These are phyloP conservation scores for Mucor plumbeus DNA, from an alignment of 371 early-diverging fungal species.

Conservation along the genomic window DNA sequence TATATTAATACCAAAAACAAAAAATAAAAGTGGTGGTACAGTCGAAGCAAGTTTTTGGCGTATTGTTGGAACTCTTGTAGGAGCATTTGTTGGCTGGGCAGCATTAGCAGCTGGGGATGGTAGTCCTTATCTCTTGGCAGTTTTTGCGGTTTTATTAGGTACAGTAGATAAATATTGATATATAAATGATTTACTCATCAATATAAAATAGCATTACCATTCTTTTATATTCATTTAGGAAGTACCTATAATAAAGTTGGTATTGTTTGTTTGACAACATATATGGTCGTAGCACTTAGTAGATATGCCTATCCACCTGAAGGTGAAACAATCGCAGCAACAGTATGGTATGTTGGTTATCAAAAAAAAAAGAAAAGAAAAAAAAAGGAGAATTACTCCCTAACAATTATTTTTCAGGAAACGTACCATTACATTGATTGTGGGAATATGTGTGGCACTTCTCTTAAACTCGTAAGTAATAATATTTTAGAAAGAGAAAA, in stretches of 20 bases:
- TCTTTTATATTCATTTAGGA: conserved; percentile 52
- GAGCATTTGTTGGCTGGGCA: conserved; percentile 57
- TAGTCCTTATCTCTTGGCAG: conserved; percentile 56
- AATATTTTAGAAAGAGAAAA: not conserved
- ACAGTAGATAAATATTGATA: conserved; percentile 16
- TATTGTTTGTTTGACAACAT: conserved; percentile 49
- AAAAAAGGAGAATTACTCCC: not conserved
- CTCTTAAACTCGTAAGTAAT: conserved; percentile 52
- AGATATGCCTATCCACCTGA: conserved; percentile 36
- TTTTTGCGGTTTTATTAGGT: conserved; percentile 62
- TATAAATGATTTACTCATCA: conserved; percentile 2
- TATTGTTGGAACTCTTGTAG: conserved; percentile 60
- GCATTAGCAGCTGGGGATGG: conserved; percentile 53
- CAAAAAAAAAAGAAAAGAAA: not conserved
- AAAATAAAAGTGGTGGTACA: conserved; percentile 62
- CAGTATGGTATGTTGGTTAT: conserved; percentile 44
- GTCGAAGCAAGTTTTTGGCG: conserved; percentile 59
- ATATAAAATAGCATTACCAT: conserved; percentile 40
- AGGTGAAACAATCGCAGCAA: conserved; percentile 41
- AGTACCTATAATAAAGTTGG: conserved; percentile 53
- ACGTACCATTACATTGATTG: conserved; percentile 56
- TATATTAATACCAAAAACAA: not conserved
- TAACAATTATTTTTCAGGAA: conserved; percentile 38
- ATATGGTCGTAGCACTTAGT: conserved; percentile 49
- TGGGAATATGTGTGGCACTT: conserved; percentile 60